Conservation (phyloP, 257 asterid species). For the Solanum bulbocastanum region DNA sequence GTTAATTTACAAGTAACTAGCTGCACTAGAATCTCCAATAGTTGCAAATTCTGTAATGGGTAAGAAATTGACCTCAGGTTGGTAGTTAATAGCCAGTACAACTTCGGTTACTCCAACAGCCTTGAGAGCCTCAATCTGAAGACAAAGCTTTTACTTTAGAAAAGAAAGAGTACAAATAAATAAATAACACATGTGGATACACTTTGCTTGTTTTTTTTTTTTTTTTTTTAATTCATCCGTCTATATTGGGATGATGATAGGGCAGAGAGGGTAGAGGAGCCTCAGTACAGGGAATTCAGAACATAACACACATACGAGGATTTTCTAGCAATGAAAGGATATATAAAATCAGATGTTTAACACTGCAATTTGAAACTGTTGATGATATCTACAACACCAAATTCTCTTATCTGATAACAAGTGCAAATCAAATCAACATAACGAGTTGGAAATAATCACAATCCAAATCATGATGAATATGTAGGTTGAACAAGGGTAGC, state of each 20-base stretch:
- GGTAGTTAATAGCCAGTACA: conserved; percentile 77
- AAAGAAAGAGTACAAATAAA: neutral
- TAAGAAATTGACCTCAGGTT: conserved; percentile 54
- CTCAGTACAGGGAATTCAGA: neutral
- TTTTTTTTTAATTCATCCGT: neutral
- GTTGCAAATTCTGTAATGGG: neutral
- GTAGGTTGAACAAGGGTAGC: neutral
- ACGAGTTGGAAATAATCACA: neutral
- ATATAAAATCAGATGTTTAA: neutral
- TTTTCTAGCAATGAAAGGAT: neutral
- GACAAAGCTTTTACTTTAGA: neutral
- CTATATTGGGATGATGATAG: neutral
- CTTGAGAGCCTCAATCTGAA: conserved; percentile 77
- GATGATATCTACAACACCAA: neutral
- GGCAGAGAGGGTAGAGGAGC: neutral
- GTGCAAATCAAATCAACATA: neutral
- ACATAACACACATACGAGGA: neutral
- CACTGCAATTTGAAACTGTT: neutral
- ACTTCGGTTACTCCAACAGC: conserved; percentile 79
- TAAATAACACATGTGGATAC: neutral
- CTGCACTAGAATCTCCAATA: neutral
- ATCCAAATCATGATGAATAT: neutral
- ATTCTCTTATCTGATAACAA: neutral
- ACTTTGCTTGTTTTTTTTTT: neutral
- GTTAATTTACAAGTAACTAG: neutral